These are phyloP conservation scores for Ceriops tagal DNA, from an alignment of 345 rosid species.

Conservation along the genomic window DNA sequence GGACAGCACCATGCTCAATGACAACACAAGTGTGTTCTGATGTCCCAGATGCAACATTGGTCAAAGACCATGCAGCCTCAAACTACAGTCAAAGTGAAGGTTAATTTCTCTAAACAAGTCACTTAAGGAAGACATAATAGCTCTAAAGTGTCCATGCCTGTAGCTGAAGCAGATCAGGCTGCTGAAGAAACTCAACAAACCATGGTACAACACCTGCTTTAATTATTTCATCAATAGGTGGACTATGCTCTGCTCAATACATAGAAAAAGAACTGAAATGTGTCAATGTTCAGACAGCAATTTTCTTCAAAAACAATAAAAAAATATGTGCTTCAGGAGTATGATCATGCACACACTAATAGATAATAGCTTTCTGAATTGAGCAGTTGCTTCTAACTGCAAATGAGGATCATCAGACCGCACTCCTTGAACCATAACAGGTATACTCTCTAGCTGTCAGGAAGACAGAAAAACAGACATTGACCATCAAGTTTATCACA, in stretches of 20 bases:
- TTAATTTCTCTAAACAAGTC: background rate
- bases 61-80: slow-evolving; percentile 37
- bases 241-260: slow-evolving; percentile 32
- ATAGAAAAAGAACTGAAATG: background rate
- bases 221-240: slow-evolving; percentile 40
- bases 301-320: background rate
- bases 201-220: slow-evolving; percentile 36
- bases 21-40: slow-evolving; percentile 34
- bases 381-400: slow-evolving; percentile 27
- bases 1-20: slow-evolving; percentile 33
- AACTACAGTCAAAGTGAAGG: slow-evolving; percentile 20
- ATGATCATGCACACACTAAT: slow-evolving; percentile 11
- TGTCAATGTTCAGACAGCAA: background rate
- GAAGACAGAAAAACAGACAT: background rate
- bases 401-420: slow-evolving; percentile 24
- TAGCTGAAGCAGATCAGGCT: slow-evolving; percentile 29
- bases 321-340: background rate
- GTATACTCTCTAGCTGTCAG: slow-evolving; percentile 26
- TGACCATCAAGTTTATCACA: background rate
- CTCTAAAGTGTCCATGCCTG: slow-evolving; percentile 23
- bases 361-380: slow-evolving; percentile 29
- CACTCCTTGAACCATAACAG: slow-evolving; percentile 26
- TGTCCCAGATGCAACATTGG: slow-evolving; percentile 36
- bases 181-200: slow-evolving; percentile 37
- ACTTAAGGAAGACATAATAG: background rate